phyloP scores from a whole-genome alignment of 2,329 filamentous ascomycete species.

The Acrodontium crateriforme region DNA sequence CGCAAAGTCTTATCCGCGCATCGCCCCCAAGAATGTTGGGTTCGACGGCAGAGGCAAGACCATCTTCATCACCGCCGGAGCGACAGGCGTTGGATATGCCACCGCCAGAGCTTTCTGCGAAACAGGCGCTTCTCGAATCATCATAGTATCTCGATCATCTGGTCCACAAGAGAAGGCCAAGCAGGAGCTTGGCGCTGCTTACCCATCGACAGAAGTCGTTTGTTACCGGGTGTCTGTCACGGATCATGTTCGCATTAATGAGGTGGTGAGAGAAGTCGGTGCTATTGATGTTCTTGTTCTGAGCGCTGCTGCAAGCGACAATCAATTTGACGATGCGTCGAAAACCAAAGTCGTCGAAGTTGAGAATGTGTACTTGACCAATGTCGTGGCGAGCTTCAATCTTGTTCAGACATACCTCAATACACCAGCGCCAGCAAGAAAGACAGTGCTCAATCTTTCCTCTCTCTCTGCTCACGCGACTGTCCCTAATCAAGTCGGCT shows the following conservation, averaged over 20 bases:
- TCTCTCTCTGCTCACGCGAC: neutral
- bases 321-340: constrained; percentile 2
- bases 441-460: constrained; percentile 21
- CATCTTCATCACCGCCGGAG: constrained; percentile 10
- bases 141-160: constrained; percentile 15
- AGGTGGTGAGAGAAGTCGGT: constrained; percentile 19
- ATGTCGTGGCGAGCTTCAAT: constrained; percentile 22
- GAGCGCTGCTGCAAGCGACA: constrained; percentile 23
- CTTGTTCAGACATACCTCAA: constrained; percentile 24
- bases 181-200: constrained; percentile 22
- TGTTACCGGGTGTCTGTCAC: constrained; percentile 19
- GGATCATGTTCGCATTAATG: constrained; percentile 12
- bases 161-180: constrained; percentile 24
- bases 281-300: constrained; percentile 29
- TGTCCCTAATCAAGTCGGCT: neutral
- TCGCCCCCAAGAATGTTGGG: constrained; percentile 7
- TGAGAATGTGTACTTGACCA: constrained; percentile 24
- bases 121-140: constrained; percentile 10
- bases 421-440: constrained; percentile 18
- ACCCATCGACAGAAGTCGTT: constrained; percentile 19
- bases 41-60: constrained; percentile 14
- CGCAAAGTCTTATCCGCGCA: constrained; percentile 10
- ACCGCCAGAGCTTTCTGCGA: constrained; percentile 13
- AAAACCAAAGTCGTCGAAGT: constrained; percentile 8
- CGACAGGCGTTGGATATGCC: constrained; percentile 8